Evolutionary conservation across 345 rosid genomes (phyloP), one percentile per base, ranked within the genome.

Genomic region (Populus davidiana): DNA sequence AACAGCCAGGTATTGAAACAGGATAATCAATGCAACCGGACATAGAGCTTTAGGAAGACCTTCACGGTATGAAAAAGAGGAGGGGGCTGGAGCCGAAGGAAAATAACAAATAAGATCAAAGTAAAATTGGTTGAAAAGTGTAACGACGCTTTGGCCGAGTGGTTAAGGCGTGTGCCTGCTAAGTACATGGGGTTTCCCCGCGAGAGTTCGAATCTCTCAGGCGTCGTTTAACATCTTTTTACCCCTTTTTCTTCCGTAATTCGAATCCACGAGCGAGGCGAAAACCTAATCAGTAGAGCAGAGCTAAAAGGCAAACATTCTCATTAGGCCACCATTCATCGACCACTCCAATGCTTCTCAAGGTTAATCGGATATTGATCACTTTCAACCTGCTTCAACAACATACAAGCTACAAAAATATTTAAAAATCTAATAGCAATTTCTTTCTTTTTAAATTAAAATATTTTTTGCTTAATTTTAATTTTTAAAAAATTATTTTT

Each of bases 81-180:
- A 50, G 56, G 9, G 43, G 39, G 43, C 11, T 39, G 1, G 4
- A 59, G 9, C 2, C 0, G 1, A 21, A 0, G 1, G 0, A 11
- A 0, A 43, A 43, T 11, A 43, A 10, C 3, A 2, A 2, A 43
- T 33, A 33, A 33, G 0, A 33, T 4, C 5, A 41, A 41, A 0
- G 0, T 41, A 10, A 41, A 3, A 0, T 41, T 1, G 12, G 3
- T 8, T 1, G 11, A 1, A 0, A 8, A 8, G 11, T 0, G 1
- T 1, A 72, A 38, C 35, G 92, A 84, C 90, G 91, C 92, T 88
- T 91, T 90, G 92, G 93, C 93, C 89, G 90, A 91, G 91, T 87
- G 93, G 93, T 91, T 91, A 91, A 88, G 91, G 91, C 89, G 91
- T 88, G 93, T 88, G 93, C 92, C 91, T 88, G 91, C 92, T 89